Base-by-base conservation (phyloP, 495 filamentous ascomycete species). In the Aspergillus sparsus region DNA sequence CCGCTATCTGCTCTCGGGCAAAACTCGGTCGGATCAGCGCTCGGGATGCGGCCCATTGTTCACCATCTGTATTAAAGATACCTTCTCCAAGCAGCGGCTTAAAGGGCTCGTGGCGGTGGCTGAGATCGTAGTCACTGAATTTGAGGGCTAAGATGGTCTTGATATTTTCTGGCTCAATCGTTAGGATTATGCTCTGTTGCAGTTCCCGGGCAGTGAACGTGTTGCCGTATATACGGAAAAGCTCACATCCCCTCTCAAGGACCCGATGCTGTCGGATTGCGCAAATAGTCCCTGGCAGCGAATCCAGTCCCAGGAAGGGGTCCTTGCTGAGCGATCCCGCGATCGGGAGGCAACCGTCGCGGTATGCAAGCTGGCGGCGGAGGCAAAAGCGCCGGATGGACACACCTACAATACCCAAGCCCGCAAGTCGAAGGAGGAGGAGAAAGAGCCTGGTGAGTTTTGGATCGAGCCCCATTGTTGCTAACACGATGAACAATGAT, bases 91-190 rank as follows among this genome's bases (percentile, higher is more conserved):
- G 62, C 7, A 85, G 59, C 9, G 76, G 68, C 5, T 62, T 53
- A 39, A 82, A 76, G 10, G 66, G 61, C 12, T 50, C 16, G 12
- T 53, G 62, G 47, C 80, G 55, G 27, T 62, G 41, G 1, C 74
- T 75, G 0, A 82, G 57, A n/a, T 68, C 71, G 63, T 80, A 88
- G 55, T 85, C 84, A 16, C 83, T 79, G 66, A 92, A 94, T 62
- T 92, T 85, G 1, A 83, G 84, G 0, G 90, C 87, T 2, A 94
- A 78, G 13, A 94, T 75, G 2, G 90, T 85, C 69, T 94, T 89
- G 70, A 95, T 82, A 68, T 92, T 94, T 65, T 91, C 85, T 0
- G 87, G 89, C 55, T 91, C 88, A 44, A 72, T 71, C 1, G 89
- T 91, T 32, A 74, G 62, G 51, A 85, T 64, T 2, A 10, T 18